phyloP scores from a whole-genome alignment of 768 basidiomycete genomes.

The Serendipita vermifera region DNA sequence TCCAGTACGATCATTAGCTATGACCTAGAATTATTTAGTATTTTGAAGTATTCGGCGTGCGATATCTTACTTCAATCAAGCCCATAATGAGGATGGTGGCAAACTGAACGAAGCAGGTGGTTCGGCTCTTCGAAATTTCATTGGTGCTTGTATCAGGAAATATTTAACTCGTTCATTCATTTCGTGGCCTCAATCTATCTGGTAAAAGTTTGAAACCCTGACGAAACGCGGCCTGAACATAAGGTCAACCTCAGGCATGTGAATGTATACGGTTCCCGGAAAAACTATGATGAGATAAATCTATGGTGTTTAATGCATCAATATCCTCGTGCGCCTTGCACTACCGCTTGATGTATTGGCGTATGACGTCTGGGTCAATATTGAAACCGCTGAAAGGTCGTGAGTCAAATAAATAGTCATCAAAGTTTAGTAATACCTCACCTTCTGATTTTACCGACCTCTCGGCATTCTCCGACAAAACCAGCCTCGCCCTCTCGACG shows the following conservation, averaged over 20 bases:
- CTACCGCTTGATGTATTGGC: too few relatives aligned
- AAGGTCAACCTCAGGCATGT: too few relatives aligned
- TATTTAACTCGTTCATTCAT: slow-evolving; percentile 17
- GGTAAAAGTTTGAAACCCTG: neutral
- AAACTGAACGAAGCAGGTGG: neutral
- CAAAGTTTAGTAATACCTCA: slow-evolving; percentile 26
- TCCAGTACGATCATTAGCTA: slow-evolving; percentile 91
- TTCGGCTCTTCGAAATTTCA: slow-evolving; percentile 15
- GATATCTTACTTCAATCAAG: slow-evolving; percentile 23
- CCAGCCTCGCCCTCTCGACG: slow-evolving; percentile 38
- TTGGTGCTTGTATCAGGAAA: slow-evolving; percentile 22
- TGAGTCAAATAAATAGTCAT: neutral
- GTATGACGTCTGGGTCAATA: neutral
- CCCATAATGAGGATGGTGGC: slow-evolving; percentile 18
- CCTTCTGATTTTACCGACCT: slow-evolving; percentile 54
- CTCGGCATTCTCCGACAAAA: slow-evolving; percentile 39
- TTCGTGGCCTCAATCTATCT: neutral
- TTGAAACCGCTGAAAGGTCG: neutral
- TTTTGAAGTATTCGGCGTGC: neutral
- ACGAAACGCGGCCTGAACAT: too few relatives aligned
- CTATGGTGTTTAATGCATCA: too few relatives aligned
- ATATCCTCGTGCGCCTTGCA: too few relatives aligned
- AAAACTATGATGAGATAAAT: too few relatives aligned
- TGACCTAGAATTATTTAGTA: slow-evolving; percentile 42
- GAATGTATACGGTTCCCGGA: too few relatives aligned